Evolutionary conservation across 2,329 filamentous ascomycete species (phyloP), one percentile per base, ranked within the genome.

Genomic region (Sporothrix brasiliensis): DNA sequence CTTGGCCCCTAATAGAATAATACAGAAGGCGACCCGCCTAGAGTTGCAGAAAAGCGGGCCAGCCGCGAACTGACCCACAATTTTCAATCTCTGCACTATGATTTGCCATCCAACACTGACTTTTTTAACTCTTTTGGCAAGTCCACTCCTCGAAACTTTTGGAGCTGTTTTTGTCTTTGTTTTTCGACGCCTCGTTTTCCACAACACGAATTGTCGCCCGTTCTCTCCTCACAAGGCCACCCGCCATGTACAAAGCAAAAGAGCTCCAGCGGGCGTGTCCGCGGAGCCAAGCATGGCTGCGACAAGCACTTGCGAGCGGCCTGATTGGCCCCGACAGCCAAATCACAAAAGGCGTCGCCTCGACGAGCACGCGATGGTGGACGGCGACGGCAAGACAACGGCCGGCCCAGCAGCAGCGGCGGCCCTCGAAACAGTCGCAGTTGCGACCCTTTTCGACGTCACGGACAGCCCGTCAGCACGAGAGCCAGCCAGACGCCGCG

Each of bases 241-340:
- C 11, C 53, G 39, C 60, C 30, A 72, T 75, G 74, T 71, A 73
- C 58, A 67, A 72, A 44, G 70, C 68, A 13, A 69, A 54, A 44
- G 72, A 71, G 27, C 58, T 74, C 63, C 73, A 72, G 71, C 73
- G 70, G 13, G 65, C 73, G 1, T 75, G 75, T 53, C 72, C 72
- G 56, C 73, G 72, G 16, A 73, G 72, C 68, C 73, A 74, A 54
- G 68, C 71, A 41, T 74, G 74, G 71, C 68, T 76, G 21, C 61
- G 68, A 44, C 73, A 71, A 49, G 71, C 72, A 0, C 73, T 75
- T 66, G 73, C 73, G 16, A 41, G 67, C 34, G 63, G 69, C 27
- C 56, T 71, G 19, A n/a, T 19, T 54, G 34, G 30, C 47, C 9
- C 39, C 16, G 58, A 68, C 21, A 47, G 41, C 13, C 30, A 52